A percentile compares a stretch with the other conserved stretches of the same genome.
phyloP scores from a whole-genome alignment of 169 alveolate species.

The Cryptosporidium bovis region DNA sequence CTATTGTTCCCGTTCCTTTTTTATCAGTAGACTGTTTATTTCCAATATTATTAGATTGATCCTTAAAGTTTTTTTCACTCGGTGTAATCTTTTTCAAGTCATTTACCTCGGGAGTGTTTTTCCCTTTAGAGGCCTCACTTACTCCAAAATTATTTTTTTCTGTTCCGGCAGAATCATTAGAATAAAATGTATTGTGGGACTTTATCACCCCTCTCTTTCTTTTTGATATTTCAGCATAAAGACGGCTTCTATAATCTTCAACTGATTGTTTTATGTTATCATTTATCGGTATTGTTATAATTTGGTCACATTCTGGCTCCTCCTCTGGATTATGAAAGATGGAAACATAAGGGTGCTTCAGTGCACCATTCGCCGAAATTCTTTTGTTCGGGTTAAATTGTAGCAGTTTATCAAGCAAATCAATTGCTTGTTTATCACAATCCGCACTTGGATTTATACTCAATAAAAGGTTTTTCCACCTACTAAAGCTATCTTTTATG shows the following conservation, averaged over 20 bases:
- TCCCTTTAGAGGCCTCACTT: neutral
- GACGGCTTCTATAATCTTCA: slow-evolving; percentile 87
- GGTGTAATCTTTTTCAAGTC: neutral
- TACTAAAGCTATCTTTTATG: slow-evolving; percentile 73
- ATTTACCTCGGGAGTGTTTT: neutral
- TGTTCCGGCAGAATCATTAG: neutral
- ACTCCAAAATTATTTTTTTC: neutral
- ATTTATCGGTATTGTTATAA: slow-evolving; percentile 87
- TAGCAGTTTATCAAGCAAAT: slow-evolving; percentile 90
- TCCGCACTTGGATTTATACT: slow-evolving; percentile 46
- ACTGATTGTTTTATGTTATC: slow-evolving; percentile 87
- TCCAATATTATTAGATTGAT: neutral
- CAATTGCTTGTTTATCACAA: slow-evolving; percentile 89
- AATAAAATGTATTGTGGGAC: neutral
- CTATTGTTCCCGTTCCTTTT: slow-evolving; percentile 14
- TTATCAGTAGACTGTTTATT: neutral
- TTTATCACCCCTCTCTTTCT: slow-evolving; percentile 81
- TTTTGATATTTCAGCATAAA: slow-evolving; percentile 85
- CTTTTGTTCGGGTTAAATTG: slow-evolving; percentile 93
- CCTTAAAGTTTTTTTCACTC: neutral
- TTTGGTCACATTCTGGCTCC: slow-evolving; percentile 88
- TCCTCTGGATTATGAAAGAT: slow-evolving; percentile 92
- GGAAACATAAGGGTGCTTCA: slow-evolving; percentile 91
- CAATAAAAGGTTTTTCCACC: slow-evolving; percentile 74
- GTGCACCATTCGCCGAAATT: slow-evolving; percentile 94